Evolutionary conservation across 1,139 yeast genomes (phyloP).

Genomic region (Barnettozyma hawaiiensis): DNA sequence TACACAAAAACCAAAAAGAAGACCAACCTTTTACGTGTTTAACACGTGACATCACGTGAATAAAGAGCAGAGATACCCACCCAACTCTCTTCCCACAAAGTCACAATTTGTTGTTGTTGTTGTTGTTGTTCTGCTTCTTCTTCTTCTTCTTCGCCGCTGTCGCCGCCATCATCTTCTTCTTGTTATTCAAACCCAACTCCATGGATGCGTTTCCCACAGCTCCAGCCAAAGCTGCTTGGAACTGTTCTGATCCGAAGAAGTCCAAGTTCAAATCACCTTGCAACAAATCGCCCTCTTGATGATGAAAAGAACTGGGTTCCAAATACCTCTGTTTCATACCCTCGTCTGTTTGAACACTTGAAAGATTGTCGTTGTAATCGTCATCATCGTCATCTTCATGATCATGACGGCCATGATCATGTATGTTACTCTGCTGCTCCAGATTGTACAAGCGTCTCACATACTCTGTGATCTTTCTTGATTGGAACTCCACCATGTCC

Average conservation of each 20-base stretch:
- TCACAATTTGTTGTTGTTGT: no score
- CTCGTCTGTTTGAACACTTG: background rate
- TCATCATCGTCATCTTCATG: no score
- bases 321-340: background rate
- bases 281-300: background rate
- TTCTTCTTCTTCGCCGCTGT: no score
- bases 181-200: no score
- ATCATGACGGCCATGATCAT: no score
- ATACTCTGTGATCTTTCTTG: slow-evolving; percentile 44
- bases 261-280: slow-evolving; percentile 3
- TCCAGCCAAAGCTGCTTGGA: slow-evolving; percentile 1
- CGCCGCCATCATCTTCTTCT: no score
- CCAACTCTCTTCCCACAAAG: no score
- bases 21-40: no score
- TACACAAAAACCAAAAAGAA: no score
- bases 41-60: no score
- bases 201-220: slow-evolving; percentile 1
- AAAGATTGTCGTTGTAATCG: background rate
- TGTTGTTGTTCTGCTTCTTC: no score
- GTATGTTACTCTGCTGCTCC: slow-evolving; percentile 31
- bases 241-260: slow-evolving; percentile 2
- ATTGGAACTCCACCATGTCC: slow-evolving; percentile 48
- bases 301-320: background rate
- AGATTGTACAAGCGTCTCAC: slow-evolving; percentile 37
- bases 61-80: no score